Conservation (phyloP, 495 filamentous ascomycete genomes). For the Penicillium silybi region DNA sequence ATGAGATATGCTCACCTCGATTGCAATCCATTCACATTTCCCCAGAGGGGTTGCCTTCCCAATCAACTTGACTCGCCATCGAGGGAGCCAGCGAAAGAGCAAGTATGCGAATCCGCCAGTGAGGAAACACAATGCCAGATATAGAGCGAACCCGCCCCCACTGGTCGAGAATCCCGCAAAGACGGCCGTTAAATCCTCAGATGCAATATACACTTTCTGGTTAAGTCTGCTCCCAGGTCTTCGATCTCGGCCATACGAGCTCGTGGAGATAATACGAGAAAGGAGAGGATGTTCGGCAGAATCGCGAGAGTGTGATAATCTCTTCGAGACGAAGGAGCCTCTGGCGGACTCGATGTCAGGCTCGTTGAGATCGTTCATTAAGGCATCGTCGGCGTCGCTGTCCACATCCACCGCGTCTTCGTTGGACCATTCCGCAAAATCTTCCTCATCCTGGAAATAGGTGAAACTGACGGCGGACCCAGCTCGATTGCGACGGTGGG, state of each 20-base stretch:
- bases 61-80: conserved; percentile 74
- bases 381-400: conserved; percentile 51
- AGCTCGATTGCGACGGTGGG: conserved; percentile 67
- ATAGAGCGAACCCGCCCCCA: conserved; percentile 59
- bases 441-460: conserved; percentile 67
- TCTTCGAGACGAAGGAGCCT: conserved; percentile 39
- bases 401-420: conserved; percentile 51
- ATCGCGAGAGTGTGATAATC: conserved; percentile 55
- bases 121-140: conserved; percentile 61
- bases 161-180: conserved; percentile 87
- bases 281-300: conserved; percentile 74
- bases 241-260: conserved; percentile 54
- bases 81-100: conserved; percentile 82
- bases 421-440: conserved; percentile 47
- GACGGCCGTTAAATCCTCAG: conserved; percentile 89
- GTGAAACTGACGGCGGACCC: conserved; percentile 87
- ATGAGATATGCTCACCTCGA: conserved; percentile 53
- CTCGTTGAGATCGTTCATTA: conserved; percentile 27
- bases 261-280: conserved; percentile 54
- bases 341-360: conserved; percentile 32
- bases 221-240: conserved; percentile 55
- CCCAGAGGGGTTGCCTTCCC: conserved; percentile 63
- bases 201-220: conserved; percentile 89
- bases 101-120: conserved; percentile 79
- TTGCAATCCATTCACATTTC: conserved; percentile 83